phyloP scores from a whole-genome alignment of 176 grass and related monocot species.

The Phyllostachys edulis region DNA sequence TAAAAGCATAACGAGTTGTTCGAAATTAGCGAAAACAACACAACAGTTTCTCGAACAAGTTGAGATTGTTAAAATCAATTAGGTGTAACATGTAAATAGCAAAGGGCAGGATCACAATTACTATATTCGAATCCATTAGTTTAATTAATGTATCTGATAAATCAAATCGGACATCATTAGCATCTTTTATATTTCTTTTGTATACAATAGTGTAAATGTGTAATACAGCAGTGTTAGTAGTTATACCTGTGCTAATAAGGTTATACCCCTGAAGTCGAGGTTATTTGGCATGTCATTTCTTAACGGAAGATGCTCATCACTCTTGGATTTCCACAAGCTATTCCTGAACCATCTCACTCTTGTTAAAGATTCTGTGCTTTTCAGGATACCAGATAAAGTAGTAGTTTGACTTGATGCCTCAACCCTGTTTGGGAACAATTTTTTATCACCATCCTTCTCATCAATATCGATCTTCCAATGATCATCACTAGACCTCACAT shows the following conservation, averaged over 20 bases:
- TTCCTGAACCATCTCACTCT: conserved; percentile 71
- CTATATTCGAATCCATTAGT: neutral
- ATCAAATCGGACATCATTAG: neutral
- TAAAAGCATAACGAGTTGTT: conserved; percentile 10
- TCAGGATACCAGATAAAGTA: conserved; percentile 40
- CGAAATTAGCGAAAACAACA: neutral
- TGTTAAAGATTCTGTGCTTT: conserved; percentile 42
- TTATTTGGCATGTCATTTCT: conserved; percentile 56
- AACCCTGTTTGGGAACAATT: conserved; percentile 1
- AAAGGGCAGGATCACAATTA: neutral
- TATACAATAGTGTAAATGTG: neutral
- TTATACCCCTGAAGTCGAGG: conserved; percentile 40
- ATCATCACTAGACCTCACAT: conserved; percentile 29
- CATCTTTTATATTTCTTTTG: neutral
- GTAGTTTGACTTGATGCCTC: conserved; percentile 26
- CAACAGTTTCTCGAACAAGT: neutral
- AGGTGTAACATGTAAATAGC: neutral
- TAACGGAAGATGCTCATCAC: conserved; percentile 44
- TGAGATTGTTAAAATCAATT: neutral
- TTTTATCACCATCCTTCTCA: conserved; percentile 40
- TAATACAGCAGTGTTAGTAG: neutral
- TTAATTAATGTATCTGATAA: neutral
- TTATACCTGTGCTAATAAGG: conserved; percentile 57
- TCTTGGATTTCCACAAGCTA: conserved; percentile 65
- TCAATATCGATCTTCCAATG: conserved; percentile 64